These are phyloP conservation scores for Eudorina sp. DNA, from an alignment of 139 green algal genomes.

Conservation along the genomic window DNA sequence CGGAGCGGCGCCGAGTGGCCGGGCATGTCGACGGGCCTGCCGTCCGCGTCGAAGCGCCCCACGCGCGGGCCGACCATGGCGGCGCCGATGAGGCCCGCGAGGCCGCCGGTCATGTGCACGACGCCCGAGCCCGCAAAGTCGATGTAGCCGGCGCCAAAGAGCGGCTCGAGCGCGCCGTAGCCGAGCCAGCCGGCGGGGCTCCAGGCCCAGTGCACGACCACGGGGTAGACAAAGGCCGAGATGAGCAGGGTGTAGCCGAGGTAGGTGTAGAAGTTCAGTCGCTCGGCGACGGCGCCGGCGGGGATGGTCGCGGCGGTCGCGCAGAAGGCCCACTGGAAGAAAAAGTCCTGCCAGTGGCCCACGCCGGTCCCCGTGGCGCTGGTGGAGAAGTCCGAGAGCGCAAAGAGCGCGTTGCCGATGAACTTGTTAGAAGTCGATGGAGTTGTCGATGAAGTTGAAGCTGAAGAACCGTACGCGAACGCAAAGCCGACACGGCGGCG, in stretches of 20 bases:
- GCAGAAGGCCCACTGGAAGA: slow-evolving; percentile 86
- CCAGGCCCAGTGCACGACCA: slow-evolving; percentile 83
- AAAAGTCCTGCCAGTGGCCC: slow-evolving; percentile 51
- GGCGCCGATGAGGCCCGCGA: slow-evolving; percentile 70
- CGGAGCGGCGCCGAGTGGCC: slow-evolving; percentile 70
- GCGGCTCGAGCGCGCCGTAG: slow-evolving; percentile 52
- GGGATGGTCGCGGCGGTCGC: slow-evolving; percentile 80
- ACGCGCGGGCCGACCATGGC: slow-evolving; percentile 92
- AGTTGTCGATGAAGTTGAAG: too few relatives aligned
- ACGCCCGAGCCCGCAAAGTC: slow-evolving; percentile 83
- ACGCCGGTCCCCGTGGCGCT: neutral
- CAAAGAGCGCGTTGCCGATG: slow-evolving; percentile 71
- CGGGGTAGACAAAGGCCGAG: slow-evolving; percentile 81
- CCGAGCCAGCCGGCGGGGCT: slow-evolving; percentile 69
- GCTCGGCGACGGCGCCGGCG: slow-evolving; percentile 79
- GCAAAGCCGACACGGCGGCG: slow-evolving; percentile 74
- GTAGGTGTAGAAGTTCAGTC: slow-evolving; percentile 76
- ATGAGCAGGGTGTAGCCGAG: slow-evolving; percentile 71
- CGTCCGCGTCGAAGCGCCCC: slow-evolving; percentile 91
- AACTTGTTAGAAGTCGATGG: slow-evolving; percentile 77
- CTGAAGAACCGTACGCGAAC: too few relatives aligned
- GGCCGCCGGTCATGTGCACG: slow-evolving; percentile 87
- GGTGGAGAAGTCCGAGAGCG: neutral
- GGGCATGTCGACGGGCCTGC: slow-evolving; percentile 77
- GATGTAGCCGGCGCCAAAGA: slow-evolving; percentile 77